Percentiles rank a stretch among this genome's conserved stretches.
phyloP scores from a whole-genome alignment of 805 yeast species.

The Candida arabinofermentans region DNA sequence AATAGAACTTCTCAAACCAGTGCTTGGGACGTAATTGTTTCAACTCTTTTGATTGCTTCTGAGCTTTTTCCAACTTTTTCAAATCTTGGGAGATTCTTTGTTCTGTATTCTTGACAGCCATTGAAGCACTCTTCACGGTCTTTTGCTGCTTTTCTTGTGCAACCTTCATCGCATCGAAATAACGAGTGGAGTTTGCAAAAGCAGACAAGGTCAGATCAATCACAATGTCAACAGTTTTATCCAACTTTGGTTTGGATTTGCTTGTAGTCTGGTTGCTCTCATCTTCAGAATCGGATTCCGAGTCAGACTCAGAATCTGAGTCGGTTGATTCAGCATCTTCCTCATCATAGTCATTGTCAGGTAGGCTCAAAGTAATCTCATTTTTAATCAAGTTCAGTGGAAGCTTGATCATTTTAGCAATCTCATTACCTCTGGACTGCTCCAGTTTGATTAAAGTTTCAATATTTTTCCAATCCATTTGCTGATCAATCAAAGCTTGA shows the following conservation, averaged over 20 bases:
- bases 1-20: slow-evolving; percentile 92
- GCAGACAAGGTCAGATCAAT: slow-evolving; percentile 73
- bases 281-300: slow-evolving; percentile 25
- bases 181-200: slow-evolving; percentile 81
- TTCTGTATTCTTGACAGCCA: slow-evolving; percentile 82
- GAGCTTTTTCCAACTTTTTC: slow-evolving; percentile 55
- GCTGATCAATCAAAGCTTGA: slow-evolving; percentile 64
- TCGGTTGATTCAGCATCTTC: slow-evolving; percentile 27
- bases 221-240: slow-evolving; percentile 43
- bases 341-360: slow-evolving; percentile 39
- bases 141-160: slow-evolving; percentile 77
- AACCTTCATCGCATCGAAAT: slow-evolving; percentile 69
- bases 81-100: slow-evolving; percentile 70
- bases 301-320: slow-evolving; percentile 31
- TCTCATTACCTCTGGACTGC: slow-evolving; percentile 56
- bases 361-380: slow-evolving; percentile 55
- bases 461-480: slow-evolving; percentile 92
- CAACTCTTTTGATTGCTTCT: slow-evolving; percentile 42
- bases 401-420: slow-evolving; percentile 58
- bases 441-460: slow-evolving; percentile 71
- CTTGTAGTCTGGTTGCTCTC: slow-evolving; percentile 26
- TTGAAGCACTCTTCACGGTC: slow-evolving; percentile 70
- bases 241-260: slow-evolving; percentile 9
- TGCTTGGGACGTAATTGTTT: slow-evolving; percentile 65
- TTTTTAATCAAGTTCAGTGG: slow-evolving; percentile 72